These are phyloP conservation scores for Rosa rugosa DNA, from an alignment of 306 rosid genomes.

Conservation along the genomic window DNA sequence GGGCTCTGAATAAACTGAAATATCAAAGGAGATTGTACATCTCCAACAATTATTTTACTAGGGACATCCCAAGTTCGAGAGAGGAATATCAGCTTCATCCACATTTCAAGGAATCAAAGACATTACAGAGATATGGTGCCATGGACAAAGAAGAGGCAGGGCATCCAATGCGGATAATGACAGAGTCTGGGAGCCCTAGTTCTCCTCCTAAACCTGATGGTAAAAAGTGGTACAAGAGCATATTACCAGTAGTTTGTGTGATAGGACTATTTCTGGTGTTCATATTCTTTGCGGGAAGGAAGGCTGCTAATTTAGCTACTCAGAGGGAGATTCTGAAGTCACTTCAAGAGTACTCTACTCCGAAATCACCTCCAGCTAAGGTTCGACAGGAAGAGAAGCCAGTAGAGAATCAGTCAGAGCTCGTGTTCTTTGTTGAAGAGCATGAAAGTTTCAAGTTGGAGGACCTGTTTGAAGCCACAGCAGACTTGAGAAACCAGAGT, in stretches of 20 bases:
- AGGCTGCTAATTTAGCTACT: slow-evolving; percentile 11
- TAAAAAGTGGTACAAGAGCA: background rate
- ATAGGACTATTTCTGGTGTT: slow-evolving; percentile 28
- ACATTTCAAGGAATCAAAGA: slow-evolving; percentile 12
- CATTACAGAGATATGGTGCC: slow-evolving; percentile 10
- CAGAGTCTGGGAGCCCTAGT: slow-evolving; percentile 22
- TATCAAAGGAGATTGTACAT: slow-evolving; percentile 50
- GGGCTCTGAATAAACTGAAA: slow-evolving; percentile 44
- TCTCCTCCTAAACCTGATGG: background rate
- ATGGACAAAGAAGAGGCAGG: background rate
- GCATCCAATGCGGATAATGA: background rate
- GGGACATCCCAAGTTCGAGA: slow-evolving; percentile 14
- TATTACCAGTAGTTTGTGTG: slow-evolving; percentile 25
- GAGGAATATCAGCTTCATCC: slow-evolving; percentile 18
- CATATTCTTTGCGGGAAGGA: slow-evolving; percentile 35
- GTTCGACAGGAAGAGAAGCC: slow-evolving; percentile 30
- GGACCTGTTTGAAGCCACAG: slow-evolving; percentile 61
- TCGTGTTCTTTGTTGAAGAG: slow-evolving; percentile 71
- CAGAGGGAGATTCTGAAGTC: slow-evolving; percentile 24
- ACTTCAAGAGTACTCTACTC: slow-evolving; percentile 30
- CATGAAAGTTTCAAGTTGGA: slow-evolving; percentile 60
- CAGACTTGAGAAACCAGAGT: slow-evolving; percentile 56
- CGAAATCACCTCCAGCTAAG: slow-evolving; percentile 18
- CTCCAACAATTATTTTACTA: slow-evolving; percentile 48
- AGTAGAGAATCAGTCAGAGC: slow-evolving; percentile 33